phyloP scores from a whole-genome alignment of 1,284 basidiomycete genomes.

The Cutaneotrichosporon daszewskae region DNA sequence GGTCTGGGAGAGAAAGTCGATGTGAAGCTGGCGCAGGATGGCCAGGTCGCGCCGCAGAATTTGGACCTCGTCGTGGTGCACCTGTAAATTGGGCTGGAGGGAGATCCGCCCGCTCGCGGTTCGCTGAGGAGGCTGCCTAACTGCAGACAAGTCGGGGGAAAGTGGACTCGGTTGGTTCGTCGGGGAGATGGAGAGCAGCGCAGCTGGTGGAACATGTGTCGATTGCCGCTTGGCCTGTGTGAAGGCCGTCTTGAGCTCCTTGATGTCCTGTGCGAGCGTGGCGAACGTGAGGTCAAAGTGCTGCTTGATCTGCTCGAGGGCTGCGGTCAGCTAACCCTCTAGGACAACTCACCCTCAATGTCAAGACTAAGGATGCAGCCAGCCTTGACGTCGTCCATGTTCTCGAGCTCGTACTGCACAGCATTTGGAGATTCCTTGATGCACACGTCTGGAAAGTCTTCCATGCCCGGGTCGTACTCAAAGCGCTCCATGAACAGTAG shows the following conservation, averaged over 20 bases:
- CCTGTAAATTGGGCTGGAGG: slow-evolving; percentile 66
- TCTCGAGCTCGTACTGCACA: slow-evolving; percentile 92
- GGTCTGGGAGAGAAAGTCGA: slow-evolving; percentile 84
- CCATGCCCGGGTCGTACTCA: slow-evolving; percentile 84
- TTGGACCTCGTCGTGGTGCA: slow-evolving; percentile 90
- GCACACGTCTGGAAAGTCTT: slow-evolving; percentile 94
- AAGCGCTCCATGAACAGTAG: slow-evolving; percentile 92
- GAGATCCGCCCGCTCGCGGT: slow-evolving; percentile 2
- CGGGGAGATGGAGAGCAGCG: slow-evolving; percentile 27
- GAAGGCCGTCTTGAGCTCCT: slow-evolving; percentile 69
- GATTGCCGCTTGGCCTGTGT: slow-evolving; percentile 50
- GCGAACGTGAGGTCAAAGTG: slow-evolving; percentile 90
- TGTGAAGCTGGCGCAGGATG: slow-evolving; percentile 87
- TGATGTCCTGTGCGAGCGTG: slow-evolving; percentile 79
- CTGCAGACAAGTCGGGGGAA: slow-evolving; percentile 22
- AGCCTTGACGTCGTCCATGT: slow-evolving; percentile 86
- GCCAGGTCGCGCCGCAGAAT: slow-evolving; percentile 87
- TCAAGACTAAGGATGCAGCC: slow-evolving; percentile 84
- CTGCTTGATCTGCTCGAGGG: slow-evolving; percentile 96
- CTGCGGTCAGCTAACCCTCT: slow-evolving; percentile 48
- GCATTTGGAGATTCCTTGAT: slow-evolving; percentile 85
- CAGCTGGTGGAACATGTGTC: slow-evolving; percentile 42
- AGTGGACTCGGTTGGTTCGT: not conserved
- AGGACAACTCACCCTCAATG: slow-evolving; percentile 83
- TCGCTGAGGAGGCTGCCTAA: not conserved